phyloP scores from a whole-genome alignment of 306 rosid species.

The Dryas alaskensis region DNA sequence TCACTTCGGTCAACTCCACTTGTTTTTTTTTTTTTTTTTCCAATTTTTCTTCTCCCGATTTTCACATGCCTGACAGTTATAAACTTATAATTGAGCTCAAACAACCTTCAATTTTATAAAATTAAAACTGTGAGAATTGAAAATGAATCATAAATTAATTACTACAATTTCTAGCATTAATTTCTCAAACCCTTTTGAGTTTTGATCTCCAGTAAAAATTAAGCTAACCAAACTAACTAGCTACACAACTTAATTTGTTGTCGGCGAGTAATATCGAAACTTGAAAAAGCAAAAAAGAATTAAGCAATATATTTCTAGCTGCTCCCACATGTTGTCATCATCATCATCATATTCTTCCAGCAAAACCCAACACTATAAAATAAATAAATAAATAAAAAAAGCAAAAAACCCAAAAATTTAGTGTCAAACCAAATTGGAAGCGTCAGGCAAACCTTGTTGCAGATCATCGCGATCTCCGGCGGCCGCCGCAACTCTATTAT shows the following conservation, averaged over 20 bases:
- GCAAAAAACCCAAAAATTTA: not conserved
- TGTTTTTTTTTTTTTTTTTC: not conserved
- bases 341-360: not conserved
- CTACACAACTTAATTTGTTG: not conserved
- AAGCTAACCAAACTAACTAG: not conserved
- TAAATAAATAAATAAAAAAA: not conserved
- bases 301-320: not conserved
- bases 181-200: not conserved
- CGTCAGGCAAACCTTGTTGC: conserved; percentile 44
- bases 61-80: not conserved
- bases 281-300: not conserved
- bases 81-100: not conserved
- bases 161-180: not conserved
- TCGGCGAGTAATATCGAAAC: conserved; percentile 13
- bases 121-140: no score
- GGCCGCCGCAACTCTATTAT: conserved; percentile 16
- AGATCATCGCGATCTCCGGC: conserved; percentile 28
- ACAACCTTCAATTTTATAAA: not conserved
- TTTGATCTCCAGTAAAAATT: not conserved
- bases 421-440: conserved; percentile 47
- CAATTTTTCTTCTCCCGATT: not conserved
- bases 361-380: not conserved
- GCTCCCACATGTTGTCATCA: not conserved
- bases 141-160: not conserved
- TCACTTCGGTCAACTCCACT: not conserved